Evolutionary conservation across 768 basidiomycete species (phyloP).

Genomic region (Lentinula lateritia): DNA sequence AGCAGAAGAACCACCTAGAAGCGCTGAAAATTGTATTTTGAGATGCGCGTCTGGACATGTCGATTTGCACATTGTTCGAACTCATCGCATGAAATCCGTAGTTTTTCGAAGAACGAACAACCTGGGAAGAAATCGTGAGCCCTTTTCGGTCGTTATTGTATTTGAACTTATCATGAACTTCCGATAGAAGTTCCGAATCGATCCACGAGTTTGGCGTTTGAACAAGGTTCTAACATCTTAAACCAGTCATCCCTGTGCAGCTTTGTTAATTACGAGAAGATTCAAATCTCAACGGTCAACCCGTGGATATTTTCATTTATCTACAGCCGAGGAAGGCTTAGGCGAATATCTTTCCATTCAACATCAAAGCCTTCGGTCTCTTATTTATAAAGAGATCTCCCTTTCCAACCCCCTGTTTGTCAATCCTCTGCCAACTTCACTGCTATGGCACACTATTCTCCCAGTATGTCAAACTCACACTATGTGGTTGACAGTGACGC

Average conservation of each 20-base stretch:
- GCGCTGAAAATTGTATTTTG: neutral
- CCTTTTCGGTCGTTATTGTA: neutral
- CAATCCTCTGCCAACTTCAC: neutral
- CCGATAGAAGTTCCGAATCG: constrained; percentile 3
- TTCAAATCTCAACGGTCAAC: neutral
- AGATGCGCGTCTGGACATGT: neutral
- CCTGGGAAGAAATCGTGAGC: neutral
- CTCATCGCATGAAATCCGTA: neutral
- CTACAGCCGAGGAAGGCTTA: neutral
- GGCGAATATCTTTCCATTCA: neutral
- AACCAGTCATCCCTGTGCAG: constrained; percentile 2
- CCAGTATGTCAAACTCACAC: neutral
- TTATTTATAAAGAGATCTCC: neutral
- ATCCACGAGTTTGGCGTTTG: neutral
- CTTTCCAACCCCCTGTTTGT: neutral
- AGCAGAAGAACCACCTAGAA: neutral
- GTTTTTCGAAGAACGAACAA: neutral
- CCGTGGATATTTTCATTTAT: constrained; percentile 1
- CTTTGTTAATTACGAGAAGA: constrained; percentile 2
- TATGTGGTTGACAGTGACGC: neutral
- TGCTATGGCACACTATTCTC: neutral
- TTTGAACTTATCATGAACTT: neutral
- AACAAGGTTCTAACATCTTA: neutral
- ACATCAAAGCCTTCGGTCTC: neutral
- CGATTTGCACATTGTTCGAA: constrained; percentile 1